Evolutionary conservation across 2,329 filamentous ascomycete genomes (phyloP), one percentile per base, ranked within the genome.

Genomic region (Xylaria sp.): DNA sequence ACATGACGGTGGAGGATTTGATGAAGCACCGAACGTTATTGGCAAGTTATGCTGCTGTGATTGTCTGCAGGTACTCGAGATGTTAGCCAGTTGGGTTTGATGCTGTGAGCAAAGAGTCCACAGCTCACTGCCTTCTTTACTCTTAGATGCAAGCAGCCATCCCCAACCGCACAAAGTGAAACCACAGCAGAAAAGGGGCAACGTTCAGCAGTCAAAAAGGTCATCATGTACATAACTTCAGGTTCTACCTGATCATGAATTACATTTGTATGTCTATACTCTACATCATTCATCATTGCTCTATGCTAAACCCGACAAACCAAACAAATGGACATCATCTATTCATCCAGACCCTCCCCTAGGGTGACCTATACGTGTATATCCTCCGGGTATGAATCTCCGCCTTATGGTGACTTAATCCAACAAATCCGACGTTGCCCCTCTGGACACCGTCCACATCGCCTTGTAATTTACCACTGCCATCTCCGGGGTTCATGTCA

Each of bases 321-420:
- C 23, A 50, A 11, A 3, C 10, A 10, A 50, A 11, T 19, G 47
- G 13, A 2, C 19, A 50, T 18, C 48, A 30, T 50, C 18, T 50
- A 50, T 50, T 19, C 23, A 10, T n/a, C 49, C 11, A 23, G 49
- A 13, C 7, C 3, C 49, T 34, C 1, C 11, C 23, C 23, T 23
- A 55, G 23, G 30, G 7, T 35, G 54, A 50, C 5, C 30, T 13
- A 55, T 55, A 55, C 18, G 54, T 55, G 39, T 55, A 55, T 39
- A 55, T 18, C 46, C 54, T 23, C 44, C 42, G 42, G 8, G 9
- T 11, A 30, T 42, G 13, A 23, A 49, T 34, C 16, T 57, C 55
- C 18, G 55, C 55, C 18, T 19, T 52, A 42, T 42, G 35, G 19
- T 52, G 55, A 34, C 55, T 52, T 11, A 57, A 34, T 13, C 55